Conservation (phyloP, 257 asterid species). For the Voacanga thouarsii region DNA sequence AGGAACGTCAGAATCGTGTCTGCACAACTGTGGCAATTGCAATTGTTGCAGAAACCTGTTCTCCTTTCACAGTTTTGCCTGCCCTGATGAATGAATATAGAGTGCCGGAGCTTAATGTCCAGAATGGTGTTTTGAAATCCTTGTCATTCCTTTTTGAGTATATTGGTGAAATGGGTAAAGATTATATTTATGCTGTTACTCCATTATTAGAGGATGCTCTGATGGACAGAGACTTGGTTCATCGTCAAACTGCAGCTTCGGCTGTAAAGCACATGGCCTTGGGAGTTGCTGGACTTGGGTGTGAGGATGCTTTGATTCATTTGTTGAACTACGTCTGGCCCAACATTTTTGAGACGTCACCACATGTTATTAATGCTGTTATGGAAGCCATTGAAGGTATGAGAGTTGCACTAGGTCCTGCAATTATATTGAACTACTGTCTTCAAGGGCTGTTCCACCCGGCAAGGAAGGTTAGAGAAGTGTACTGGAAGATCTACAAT, state of each 20-base stretch:
- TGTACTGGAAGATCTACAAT: slow-evolving; percentile 88
- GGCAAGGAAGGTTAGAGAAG: slow-evolving; percentile 89
- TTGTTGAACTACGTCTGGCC: slow-evolving; percentile 89
- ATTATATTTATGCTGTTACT: slow-evolving; percentile 86
- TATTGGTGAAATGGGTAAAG: slow-evolving; percentile 94
- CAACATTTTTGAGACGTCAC: slow-evolving; percentile 83
- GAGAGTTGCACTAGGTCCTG: slow-evolving; percentile 89
- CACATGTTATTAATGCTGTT: slow-evolving; percentile 85
- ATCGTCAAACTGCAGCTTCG: slow-evolving; percentile 88
- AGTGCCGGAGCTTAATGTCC: slow-evolving; percentile 91
- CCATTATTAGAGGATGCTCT: slow-evolving; percentile 89
- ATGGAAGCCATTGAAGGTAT: slow-evolving; percentile 93
- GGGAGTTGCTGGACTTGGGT: slow-evolving; percentile 88
- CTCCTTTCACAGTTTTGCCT: slow-evolving; percentile 82
- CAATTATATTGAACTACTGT: slow-evolving; percentile 69
- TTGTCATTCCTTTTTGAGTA: slow-evolving; percentile 83
- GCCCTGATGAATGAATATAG: slow-evolving; percentile 89
- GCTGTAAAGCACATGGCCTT: slow-evolving; percentile 90
- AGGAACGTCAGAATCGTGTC: slow-evolving; percentile 88
- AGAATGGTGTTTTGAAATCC: slow-evolving; percentile 82
- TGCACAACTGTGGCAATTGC: slow-evolving; percentile 99
- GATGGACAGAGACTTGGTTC: slow-evolving; percentile 86
- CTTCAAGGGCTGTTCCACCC: slow-evolving; percentile 93
- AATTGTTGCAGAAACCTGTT: slow-evolving; percentile 88
- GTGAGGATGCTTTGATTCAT: slow-evolving; percentile 84